phyloP scores from a whole-genome alignment of 2,329 filamentous ascomycete genomes.

The Trichoderma polysporum region DNA sequence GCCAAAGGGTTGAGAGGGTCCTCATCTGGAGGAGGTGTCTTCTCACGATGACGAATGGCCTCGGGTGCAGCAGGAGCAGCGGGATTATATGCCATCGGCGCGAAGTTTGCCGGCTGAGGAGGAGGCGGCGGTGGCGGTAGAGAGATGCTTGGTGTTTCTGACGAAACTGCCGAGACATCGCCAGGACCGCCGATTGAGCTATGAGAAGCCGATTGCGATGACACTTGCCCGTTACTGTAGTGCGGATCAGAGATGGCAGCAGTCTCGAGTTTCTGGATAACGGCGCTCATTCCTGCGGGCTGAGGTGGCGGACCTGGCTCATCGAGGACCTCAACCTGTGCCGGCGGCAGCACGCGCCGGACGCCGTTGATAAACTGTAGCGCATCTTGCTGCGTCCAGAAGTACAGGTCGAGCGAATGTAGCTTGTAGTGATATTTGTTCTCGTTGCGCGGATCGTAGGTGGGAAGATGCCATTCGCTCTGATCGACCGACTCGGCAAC shows the following conservation, averaged over 20 bases:
- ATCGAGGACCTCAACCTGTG: conserved; percentile 62
- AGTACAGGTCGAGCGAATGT: conserved; percentile 74
- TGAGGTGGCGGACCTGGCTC: conserved; percentile 56
- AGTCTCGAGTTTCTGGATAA: conserved; percentile 72
- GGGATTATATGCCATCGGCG: conserved; percentile 74
- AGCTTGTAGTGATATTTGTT: conserved; percentile 78
- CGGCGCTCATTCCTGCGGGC: conserved; percentile 58
- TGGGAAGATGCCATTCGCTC: conserved; percentile 73
- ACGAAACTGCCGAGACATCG: conserved; percentile 18
- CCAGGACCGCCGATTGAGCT: conserved; percentile 5
- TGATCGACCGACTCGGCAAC: conserved; percentile 55
- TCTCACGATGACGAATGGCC: conserved; percentile 69
- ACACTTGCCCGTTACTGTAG: conserved; percentile 31
- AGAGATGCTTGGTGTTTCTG: conserved; percentile 9
- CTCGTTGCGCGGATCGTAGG: conserved; percentile 69
- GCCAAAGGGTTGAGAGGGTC: conserved; percentile 57
- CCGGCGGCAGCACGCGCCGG: conserved; percentile 60
- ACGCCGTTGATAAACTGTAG: conserved; percentile 68
- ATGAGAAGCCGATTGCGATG: conserved; percentile 15
- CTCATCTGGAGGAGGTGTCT: conserved; percentile 75
- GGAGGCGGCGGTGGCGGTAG: conserved; percentile 36
- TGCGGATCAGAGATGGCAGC: conserved; percentile 64
- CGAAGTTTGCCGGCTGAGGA: conserved; percentile 47
- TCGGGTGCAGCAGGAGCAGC: conserved; percentile 75
- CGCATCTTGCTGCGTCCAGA: conserved; percentile 74